These are phyloP conservation scores for Dactylella cylindrospora DNA, from an alignment of 2,329 filamentous ascomycete species.

Conservation along the genomic window DNA sequence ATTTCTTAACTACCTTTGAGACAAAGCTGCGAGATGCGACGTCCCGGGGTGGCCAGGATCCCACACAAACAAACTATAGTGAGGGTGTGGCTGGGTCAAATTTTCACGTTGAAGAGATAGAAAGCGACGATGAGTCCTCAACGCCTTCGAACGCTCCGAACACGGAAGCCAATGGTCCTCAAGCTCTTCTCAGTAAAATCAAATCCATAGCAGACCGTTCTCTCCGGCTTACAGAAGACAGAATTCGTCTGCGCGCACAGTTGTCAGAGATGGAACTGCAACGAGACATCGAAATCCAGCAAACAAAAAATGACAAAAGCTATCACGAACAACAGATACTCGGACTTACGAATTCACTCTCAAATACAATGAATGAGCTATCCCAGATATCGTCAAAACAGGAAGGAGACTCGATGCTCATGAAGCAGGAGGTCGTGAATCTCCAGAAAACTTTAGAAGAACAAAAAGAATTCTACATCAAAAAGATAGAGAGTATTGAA, in stretches of 20 bases:
- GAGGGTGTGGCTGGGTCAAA: slow-evolving; percentile 59
- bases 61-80: slow-evolving; percentile 42
- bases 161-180: background rate
- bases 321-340: slow-evolving; percentile 32
- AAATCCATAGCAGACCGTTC: slow-evolving; percentile 4
- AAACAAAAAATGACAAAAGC: slow-evolving; percentile 19
- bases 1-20: too few relatives aligned
- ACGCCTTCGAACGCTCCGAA: background rate
- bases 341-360: slow-evolving; percentile 30
- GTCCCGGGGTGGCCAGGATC: too few relatives aligned
- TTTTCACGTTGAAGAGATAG: slow-evolving; percentile 65
- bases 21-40: too few relatives aligned
- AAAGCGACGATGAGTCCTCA: slow-evolving; percentile 49
- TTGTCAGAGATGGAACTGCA: slow-evolving; percentile 12
- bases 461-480: slow-evolving; percentile 4
- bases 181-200: slow-evolving; percentile 1
- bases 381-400: slow-evolving; percentile 37
- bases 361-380: slow-evolving; percentile 32
- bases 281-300: slow-evolving; percentile 17
- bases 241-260: background rate
- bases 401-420: slow-evolving; percentile 7
- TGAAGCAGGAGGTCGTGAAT: slow-evolving; percentile 24
- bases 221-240: slow-evolving; percentile 12
- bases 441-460: slow-evolving; percentile 13
- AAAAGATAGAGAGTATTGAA: slow-evolving; percentile 12